Conservation (phyloP, 805 yeast genomes). For the Candida andamanensis region DNA sequence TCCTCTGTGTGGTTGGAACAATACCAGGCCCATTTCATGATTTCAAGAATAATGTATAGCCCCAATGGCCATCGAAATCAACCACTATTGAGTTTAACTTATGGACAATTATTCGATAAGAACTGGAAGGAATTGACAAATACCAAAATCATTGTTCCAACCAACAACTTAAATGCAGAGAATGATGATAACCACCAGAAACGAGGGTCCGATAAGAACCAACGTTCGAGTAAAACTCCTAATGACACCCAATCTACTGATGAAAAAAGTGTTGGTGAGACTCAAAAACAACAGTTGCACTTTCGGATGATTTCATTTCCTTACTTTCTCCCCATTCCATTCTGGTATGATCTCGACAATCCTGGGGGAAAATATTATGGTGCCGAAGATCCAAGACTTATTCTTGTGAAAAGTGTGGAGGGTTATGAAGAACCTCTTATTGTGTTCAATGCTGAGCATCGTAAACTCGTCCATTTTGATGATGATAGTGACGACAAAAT, state of each 20-base stretch:
- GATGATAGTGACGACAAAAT: conserved; percentile 12
- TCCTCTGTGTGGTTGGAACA: conserved; percentile 49
- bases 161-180: conserved; percentile 5
- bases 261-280: conserved; percentile 5
- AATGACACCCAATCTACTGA: no score
- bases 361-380: conserved; percentile 27
- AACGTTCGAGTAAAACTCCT: not conserved
- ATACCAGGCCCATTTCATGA: conserved; percentile 46
- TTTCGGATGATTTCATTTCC: conserved; percentile 19
- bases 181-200: not conserved
- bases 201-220: not conserved
- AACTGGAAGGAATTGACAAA: conserved; percentile 42
- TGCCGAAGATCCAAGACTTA: conserved; percentile 48
- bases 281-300: conserved; percentile 7
- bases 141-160: conserved; percentile 20
- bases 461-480: conserved; percentile 12
- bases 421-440: conserved; percentile 44
- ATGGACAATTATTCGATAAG: conserved; percentile 42
- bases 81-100: conserved; percentile 37
- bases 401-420: conserved; percentile 26
- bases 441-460: conserved; percentile 32
- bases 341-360: conserved; percentile 23
- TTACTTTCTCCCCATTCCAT: conserved; percentile 26
- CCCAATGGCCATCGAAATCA: conserved; percentile 23
- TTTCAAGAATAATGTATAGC: conserved; percentile 40